These are phyloP conservation scores for Aotearoamyces nothofagi DNA, from an alignment of 2,329 filamentous ascomycete genomes.

Conservation along the genomic window DNA sequence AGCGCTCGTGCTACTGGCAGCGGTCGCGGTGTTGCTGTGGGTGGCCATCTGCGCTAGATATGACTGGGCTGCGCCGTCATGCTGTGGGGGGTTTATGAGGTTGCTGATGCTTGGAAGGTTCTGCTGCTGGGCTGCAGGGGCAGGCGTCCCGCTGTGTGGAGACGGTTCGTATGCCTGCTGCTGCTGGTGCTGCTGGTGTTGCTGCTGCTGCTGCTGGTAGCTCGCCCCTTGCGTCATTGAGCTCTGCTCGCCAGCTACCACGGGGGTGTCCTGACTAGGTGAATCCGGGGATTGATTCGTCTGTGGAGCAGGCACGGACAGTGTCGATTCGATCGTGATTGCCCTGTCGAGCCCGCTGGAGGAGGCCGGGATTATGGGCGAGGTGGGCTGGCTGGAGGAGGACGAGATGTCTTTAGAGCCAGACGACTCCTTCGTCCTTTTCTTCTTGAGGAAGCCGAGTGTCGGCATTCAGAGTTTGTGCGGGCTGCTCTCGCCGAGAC, in stretches of 20 bases:
- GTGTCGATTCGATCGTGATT: constrained; percentile 23
- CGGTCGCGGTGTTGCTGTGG: constrained; percentile 2
- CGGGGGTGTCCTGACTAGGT: constrained; percentile 14
- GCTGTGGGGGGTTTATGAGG: constrained; percentile 54
- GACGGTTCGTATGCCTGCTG: no score
- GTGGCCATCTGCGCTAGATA: constrained; percentile 14
- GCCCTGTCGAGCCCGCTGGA: constrained; percentile 30
- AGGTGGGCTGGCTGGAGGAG: constrained; percentile 49
- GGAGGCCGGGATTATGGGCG: constrained; percentile 43
- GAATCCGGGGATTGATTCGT: constrained; percentile 14
- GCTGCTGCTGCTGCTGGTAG: constrained; percentile 20
- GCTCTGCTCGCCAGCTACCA: constrained; percentile 16
- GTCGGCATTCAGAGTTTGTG: no score
- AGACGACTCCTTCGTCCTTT: constrained; percentile 83
- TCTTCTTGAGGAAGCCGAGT: constrained; percentile 95
- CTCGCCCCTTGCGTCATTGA: constrained; percentile 18
- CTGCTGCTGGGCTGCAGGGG: constrained; percentile 25
- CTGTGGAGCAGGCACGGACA: constrained; percentile 17
- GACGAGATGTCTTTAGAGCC: constrained; percentile 50
- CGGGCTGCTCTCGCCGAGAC: no score
- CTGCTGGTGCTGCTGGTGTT: no score
- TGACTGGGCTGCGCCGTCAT: constrained; percentile 26
- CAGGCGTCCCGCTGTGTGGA: background rate
- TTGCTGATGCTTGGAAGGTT: constrained; percentile 73
- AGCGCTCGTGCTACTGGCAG: constrained; percentile 18